These are phyloP conservation scores for Geranium incanum DNA, from an alignment of 441 rosid genomes.

Conservation along the genomic window DNA sequence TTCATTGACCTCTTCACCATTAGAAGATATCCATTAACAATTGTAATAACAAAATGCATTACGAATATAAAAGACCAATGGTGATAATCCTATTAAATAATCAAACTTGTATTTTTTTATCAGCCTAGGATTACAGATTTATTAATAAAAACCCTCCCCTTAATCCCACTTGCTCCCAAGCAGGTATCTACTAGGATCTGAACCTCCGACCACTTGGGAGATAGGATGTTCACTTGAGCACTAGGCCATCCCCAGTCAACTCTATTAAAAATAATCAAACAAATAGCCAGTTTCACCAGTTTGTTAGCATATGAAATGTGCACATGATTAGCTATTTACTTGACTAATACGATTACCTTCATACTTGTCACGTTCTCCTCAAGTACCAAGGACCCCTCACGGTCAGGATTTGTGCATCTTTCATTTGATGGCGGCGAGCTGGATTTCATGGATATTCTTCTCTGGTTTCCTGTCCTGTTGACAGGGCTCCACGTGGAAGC, in stretches of 20 bases:
- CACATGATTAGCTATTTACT: background rate
- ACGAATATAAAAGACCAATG: background rate
- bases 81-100: background rate
- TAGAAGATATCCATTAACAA: background rate
- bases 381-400: constrained; percentile 16
- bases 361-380: constrained; percentile 35
- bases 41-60: background rate
- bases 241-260: too few relatives aligned
- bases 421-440: constrained; percentile 24
- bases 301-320: background rate
- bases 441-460: constrained; percentile 36
- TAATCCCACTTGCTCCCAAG: too few relatives aligned
- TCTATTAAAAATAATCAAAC: background rate
- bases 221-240: too few relatives aligned
- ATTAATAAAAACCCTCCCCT: too few relatives aligned
- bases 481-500: constrained; percentile 63
- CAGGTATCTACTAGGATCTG: too few relatives aligned
- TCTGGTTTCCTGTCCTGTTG: constrained; percentile 37
- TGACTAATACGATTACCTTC: constrained; percentile 31
- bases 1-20: background rate
- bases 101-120: too few relatives aligned
- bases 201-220: too few relatives aligned
- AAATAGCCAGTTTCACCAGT: background rate
- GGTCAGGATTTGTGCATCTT: constrained; percentile 18
- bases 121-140: too few relatives aligned